A percentile compares a stretch with the other conserved stretches of the same genome.
These are phyloP conservation scores for Thermochaetoides thermophila DNA, from an alignment of 495 filamentous ascomycete species.

Conservation along the genomic window DNA sequence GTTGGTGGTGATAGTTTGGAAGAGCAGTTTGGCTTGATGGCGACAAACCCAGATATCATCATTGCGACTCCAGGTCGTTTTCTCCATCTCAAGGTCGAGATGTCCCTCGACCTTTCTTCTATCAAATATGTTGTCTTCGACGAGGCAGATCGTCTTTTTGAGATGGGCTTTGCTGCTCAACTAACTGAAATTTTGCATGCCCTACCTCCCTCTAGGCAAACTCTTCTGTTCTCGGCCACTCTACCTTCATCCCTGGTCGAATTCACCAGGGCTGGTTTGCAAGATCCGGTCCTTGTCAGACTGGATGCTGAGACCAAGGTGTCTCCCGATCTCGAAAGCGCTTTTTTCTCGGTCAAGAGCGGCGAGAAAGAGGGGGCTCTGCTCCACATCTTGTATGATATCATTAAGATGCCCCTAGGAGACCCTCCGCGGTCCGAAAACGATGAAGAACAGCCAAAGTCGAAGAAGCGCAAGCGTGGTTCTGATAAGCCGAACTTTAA, in stretches of 20 bases:
- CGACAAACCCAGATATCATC: constrained; percentile 85
- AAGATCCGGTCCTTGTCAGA: constrained; percentile 75
- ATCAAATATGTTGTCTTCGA: constrained; percentile 91
- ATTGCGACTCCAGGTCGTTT: constrained; percentile 95
- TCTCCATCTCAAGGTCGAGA: constrained; percentile 88
- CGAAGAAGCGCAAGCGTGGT: constrained; percentile 56
- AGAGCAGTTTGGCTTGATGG: constrained; percentile 89
- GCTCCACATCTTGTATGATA: constrained; percentile 71
- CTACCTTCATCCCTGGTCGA: constrained; percentile 86
- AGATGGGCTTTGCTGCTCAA: constrained; percentile 94
- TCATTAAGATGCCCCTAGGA: constrained; percentile 86
- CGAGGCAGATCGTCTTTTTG: constrained; percentile 90
- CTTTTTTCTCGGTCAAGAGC: constrained; percentile 84
- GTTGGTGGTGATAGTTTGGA: constrained; percentile 93
- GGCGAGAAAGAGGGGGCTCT: constrained; percentile 87
- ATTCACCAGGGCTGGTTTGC: constrained; percentile 83
- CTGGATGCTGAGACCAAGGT: constrained; percentile 91
- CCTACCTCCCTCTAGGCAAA: constrained; percentile 71
- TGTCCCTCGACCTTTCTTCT: constrained; percentile 73
- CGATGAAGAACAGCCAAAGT: constrained; percentile 30
- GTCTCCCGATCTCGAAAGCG: constrained; percentile 81
- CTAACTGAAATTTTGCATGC: constrained; percentile 85
- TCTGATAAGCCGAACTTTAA: constrained; percentile 29
- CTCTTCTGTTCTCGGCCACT: constrained; percentile 86
- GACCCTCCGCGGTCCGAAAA: constrained; percentile 37